Percentiles rank a stretch among this genome's conserved stretches.
Evolutionary conservation across 2,329 filamentous ascomycete species (phyloP).

Genomic region (Hypoxylon sp.): DNA sequence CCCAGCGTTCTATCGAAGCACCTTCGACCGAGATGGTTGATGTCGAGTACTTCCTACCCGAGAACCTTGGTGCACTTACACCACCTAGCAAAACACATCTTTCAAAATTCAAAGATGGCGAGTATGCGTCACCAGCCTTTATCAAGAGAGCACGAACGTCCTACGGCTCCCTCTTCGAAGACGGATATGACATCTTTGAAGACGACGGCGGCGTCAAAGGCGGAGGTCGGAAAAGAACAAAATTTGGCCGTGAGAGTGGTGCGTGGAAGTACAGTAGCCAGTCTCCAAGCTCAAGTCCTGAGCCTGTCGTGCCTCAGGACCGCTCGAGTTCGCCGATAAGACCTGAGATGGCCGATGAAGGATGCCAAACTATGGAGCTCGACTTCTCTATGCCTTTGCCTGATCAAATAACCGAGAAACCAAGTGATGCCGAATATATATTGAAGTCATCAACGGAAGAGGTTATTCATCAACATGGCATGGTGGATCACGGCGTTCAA

Average conservation of each 20-base stretch:
- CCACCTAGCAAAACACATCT: constrained; percentile 53
- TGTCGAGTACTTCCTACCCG: constrained; percentile 28
- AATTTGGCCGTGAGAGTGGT: constrained; percentile 73
- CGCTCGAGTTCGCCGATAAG: constrained; percentile 33
- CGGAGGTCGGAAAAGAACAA: constrained; percentile 75
- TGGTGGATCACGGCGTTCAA: constrained; percentile 41
- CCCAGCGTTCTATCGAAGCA: constrained; percentile 23
- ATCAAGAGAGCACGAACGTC: constrained; percentile 77
- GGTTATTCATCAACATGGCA: constrained; percentile 15
- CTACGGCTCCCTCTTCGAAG: constrained; percentile 74
- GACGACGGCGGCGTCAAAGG: constrained; percentile 72
- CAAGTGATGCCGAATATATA: constrained; percentile 1
- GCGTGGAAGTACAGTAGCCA: constrained; percentile 81
- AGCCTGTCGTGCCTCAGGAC: constrained; percentile 52
- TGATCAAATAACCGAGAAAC: constrained; percentile 16
- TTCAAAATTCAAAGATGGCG: constrained; percentile 56
- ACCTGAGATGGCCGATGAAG: constrained; percentile 54
- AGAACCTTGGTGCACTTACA: constrained; percentile 20
- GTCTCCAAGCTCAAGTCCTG: constrained; percentile 78
- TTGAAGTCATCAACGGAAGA: constrained; percentile 13
- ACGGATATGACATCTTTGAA: constrained; percentile 75
- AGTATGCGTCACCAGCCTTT: constrained; percentile 84
- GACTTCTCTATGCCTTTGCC: constrained; percentile 42
- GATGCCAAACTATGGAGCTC: constrained; percentile 55
- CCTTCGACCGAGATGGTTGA: constrained; percentile 31